phyloP scores from a whole-genome alignment of 345 rosid genomes.

The Luvunga scandens region DNA sequence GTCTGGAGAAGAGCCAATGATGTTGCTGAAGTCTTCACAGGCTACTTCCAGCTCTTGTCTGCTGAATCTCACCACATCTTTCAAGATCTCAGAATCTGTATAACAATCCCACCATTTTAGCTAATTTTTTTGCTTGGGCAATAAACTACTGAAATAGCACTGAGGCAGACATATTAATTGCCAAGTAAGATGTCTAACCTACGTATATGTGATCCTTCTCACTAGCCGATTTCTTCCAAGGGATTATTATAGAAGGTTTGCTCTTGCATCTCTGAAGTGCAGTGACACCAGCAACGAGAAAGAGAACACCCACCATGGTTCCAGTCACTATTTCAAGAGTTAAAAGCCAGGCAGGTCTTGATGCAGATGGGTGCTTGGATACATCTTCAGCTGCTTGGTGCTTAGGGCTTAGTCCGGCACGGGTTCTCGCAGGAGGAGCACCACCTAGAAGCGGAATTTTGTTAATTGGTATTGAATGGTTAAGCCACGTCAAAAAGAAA shows the following conservation, averaged over 20 bases:
- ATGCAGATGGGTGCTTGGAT: slow-evolving; percentile 47
- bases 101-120: slow-evolving; percentile 5
- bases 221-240: slow-evolving; percentile 91
- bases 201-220: slow-evolving; percentile 76
- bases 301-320: slow-evolving; percentile 65
- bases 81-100: slow-evolving; percentile 83
- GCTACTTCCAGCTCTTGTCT: slow-evolving; percentile 98
- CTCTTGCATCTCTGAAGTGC: slow-evolving; percentile 68
- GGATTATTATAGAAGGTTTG: slow-evolving; percentile 81
- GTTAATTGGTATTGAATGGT: slow-evolving; percentile 5
- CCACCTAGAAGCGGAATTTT: slow-evolving; percentile 37
- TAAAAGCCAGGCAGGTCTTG: slow-evolving; percentile 84
- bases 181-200: slow-evolving; percentile 49
- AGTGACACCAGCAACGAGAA: slow-evolving; percentile 58
- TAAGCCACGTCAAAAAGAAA: background rate
- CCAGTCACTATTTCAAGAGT: slow-evolving; percentile 84
- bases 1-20: slow-evolving; percentile 91
- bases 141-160: background rate
- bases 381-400: slow-evolving; percentile 42
- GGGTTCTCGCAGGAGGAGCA: slow-evolving; percentile 43
- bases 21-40: slow-evolving; percentile 98
- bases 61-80: slow-evolving; percentile 71
- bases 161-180: background rate
- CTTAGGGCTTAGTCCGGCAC: slow-evolving; percentile 36
- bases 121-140: background rate